Percentiles rank a stretch among this genome's conserved stretches.
Evolutionary conservation across 1,284 basidiomycete genomes (phyloP).

Genomic region (Ceratobasidium sp.): DNA sequence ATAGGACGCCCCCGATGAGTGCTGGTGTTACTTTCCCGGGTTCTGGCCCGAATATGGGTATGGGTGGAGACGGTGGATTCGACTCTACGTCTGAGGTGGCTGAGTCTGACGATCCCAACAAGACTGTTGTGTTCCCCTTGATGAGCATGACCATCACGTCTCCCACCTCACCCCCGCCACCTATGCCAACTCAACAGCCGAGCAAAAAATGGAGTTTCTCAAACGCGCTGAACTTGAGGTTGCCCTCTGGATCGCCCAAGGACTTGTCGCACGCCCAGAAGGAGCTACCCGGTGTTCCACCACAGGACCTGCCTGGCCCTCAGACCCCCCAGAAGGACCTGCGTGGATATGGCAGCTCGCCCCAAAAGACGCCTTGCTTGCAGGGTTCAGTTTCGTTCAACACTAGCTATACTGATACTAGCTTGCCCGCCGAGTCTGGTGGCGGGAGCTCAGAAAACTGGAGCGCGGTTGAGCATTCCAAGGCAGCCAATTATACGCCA

Average conservation of each 20-base stretch:
- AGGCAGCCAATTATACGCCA: conserved; percentile 22
- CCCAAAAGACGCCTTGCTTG: conserved; percentile 39
- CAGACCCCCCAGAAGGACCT: conserved; percentile 29
- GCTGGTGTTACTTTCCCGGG: conserved; percentile 66
- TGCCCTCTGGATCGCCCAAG: conserved; percentile 56
- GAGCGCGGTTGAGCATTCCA: conserved; percentile 36
- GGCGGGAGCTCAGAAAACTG: conserved; percentile 43
- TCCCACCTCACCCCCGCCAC: conserved; percentile 62
- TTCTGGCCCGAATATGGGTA: conserved; percentile 16
- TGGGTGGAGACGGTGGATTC: conserved; percentile 3
- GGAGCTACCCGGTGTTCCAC: conserved; percentile 2
- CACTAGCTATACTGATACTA: conserved; percentile 7
- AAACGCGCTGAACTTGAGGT: conserved; percentile 85
- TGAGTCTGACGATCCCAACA: conserved; percentile 57
- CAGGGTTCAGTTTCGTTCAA: conserved; percentile 37
- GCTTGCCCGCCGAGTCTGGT: conserved; percentile 27
- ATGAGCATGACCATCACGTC: conserved; percentile 72
- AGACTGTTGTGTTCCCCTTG: conserved; percentile 59
- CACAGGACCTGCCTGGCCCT: conserved; percentile 19
- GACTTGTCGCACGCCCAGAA: conserved; percentile 38
- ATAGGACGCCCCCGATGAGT: conserved; percentile 75
- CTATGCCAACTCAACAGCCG: conserved; percentile 47
- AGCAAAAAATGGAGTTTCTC: conserved; percentile 98
- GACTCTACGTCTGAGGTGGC: conserved; percentile 39
- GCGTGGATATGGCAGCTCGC: background rate